Percentiles rank a stretch among this genome's conserved stretches.
phyloP scores from a whole-genome alignment of 2,329 filamentous ascomycete species.

The Seiridium unicorne region DNA sequence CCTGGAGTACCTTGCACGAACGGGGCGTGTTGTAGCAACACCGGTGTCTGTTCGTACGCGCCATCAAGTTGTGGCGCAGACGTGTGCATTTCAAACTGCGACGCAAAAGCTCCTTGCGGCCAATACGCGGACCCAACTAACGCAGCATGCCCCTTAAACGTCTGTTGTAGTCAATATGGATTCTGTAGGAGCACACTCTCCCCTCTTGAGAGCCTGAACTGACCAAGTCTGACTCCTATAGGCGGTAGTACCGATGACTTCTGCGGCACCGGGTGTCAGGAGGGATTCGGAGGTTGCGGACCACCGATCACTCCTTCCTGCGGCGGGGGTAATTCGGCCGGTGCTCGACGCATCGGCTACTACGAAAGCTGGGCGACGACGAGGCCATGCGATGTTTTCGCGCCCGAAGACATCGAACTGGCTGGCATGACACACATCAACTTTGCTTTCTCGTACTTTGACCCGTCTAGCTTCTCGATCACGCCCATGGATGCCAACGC shows the following conservation, averaged over 20 bases:
- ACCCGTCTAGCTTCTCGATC: constrained; percentile 25
- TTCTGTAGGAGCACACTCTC: not conserved
- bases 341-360: constrained; percentile 27
- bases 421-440: constrained; percentile 31
- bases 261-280: constrained; percentile 7
- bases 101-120: constrained; percentile 33
- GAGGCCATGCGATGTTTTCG: constrained; percentile 15
- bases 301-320: not conserved
- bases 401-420: constrained; percentile 1
- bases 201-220: too few relatives aligned
- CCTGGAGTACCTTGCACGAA: not conserved
- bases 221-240: not conserved
- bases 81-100: constrained; percentile 26
- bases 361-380: constrained; percentile 30
- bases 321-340: not conserved
- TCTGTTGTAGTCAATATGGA: constrained; percentile 17
- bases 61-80: constrained; percentile 21
- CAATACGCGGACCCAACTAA: constrained; percentile 17
- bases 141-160: constrained; percentile 31
- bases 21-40: not conserved
- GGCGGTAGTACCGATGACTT: constrained; percentile 8
- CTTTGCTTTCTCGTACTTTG: constrained; percentile 39
- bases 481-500: constrained; percentile 20
- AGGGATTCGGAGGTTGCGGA: not conserved
- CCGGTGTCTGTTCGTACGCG: not conserved